Base-by-base conservation (phyloP, 371 early-diverging fungal genomes). In the Nematocida sp. region DNA sequence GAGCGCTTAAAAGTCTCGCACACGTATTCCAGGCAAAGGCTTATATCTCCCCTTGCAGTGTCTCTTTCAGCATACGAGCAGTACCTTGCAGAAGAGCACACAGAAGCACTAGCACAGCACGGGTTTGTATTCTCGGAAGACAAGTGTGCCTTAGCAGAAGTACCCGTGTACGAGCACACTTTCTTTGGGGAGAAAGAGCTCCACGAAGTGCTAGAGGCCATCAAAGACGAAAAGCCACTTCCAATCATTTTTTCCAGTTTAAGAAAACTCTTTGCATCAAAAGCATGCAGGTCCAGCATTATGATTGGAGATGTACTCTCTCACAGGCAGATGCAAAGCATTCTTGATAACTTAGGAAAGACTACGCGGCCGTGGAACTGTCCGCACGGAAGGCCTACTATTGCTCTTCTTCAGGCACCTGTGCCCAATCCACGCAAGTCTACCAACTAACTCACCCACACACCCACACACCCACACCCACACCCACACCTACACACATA, bases 311-410 rank as follows among this genome's bases (percentile, higher is more conserved):
- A 58, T 2, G 15, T 54, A 1, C 67, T 85, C 32, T 63, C 52
- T 19, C 53, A 51, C 21, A 45, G 38, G 25, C 51, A 77, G 34
- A 84, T 85, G 84, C 53, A 76, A 37, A 48, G 62, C 25, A 78
- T 85, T 23, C 56, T 85, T 4, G 52, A 63, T 17, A 79, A 75
- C 40, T 50, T 85, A 37, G 29, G 53, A 2, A 32, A 29, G 38
- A 52, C 85, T 40, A 65, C 76, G 8, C 51, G 66, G 17, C 85
- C 85, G 31, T 85, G 85, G 85, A 94, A 94, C 76, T 96, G 97
- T 77, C 96, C 96, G 17, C 97, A 96, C 76, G 97, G 97, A 2
- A 84, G 97, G 19, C 96, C 97, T 0, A 94, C 96, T 15, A 80
- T 82, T 54, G 66, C 66, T 31, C 46, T 82, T 2, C 46, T 82